phyloP scores from a whole-genome alignment of 164 flowering plant genomes.

The Euptelea pleiosperma region DNA sequence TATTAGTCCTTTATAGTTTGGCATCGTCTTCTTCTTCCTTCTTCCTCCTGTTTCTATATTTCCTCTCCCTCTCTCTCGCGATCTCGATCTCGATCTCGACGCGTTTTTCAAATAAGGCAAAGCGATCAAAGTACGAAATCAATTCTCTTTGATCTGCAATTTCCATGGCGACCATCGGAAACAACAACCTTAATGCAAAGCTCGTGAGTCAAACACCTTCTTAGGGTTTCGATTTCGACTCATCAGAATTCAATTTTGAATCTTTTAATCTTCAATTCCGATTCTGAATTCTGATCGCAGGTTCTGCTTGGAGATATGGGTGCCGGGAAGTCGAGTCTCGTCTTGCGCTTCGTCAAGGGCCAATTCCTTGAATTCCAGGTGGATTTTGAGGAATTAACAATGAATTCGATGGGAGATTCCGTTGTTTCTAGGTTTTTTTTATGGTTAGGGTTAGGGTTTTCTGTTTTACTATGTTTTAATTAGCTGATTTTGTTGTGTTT shows the following conservation, averaged over 20 bases:
- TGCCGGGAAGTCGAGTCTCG: slow-evolving; percentile 72
- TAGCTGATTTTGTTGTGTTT: not conserved
- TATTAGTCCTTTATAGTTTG: too few relatives aligned
- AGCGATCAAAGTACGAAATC: not conserved
- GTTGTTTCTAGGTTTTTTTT: not conserved
- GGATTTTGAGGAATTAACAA: not conserved
- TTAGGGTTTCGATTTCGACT: slow-evolving; percentile 12
- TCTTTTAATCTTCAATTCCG: not conserved
- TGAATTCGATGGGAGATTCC: not conserved
- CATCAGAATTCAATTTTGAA: not conserved
- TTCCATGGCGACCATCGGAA: slow-evolving; percentile 55
- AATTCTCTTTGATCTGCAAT: slow-evolving; percentile 5
- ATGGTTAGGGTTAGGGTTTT: slow-evolving; percentile 9
- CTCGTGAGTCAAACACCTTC: slow-evolving; percentile 38
- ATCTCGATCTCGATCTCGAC: too few relatives aligned
- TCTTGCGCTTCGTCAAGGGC: slow-evolving; percentile 68
- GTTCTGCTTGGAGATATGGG: slow-evolving; percentile 75
- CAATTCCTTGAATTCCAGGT: slow-evolving; percentile 77
- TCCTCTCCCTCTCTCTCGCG: not conserved
- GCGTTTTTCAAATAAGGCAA: not conserved
- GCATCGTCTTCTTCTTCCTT: too few relatives aligned
- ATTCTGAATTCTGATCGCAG: slow-evolving; percentile 21
- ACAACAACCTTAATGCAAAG: slow-evolving; percentile 75
- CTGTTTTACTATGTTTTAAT: not conserved
- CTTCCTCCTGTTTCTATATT: too few relatives aligned